Evolutionary conservation across 345 rosid genomes (phyloP), one percentile per base, ranked within the genome.

Genomic region (Psidium friedrichsthalianum): DNA sequence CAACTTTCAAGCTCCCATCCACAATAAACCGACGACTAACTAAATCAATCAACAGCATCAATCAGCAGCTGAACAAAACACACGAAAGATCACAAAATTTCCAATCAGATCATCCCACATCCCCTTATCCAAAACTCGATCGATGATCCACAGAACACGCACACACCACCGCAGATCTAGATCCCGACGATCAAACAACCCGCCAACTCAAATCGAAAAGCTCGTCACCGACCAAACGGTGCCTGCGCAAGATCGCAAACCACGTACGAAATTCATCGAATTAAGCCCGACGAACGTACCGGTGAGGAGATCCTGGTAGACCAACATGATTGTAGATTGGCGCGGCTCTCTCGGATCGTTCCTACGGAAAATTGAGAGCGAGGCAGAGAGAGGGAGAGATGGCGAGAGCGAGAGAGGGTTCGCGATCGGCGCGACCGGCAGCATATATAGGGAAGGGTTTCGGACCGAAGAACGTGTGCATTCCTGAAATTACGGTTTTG

Each of bases 301-400:
- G 84, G 92, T 76, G 78, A 97, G 91, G 25, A 88, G 90, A 94
- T 97, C 99, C 69, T 96, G 96, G 84, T 96, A 97, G 29, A 97
- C 98, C 98, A 97, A 92, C 98, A 97, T 97, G 91, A 84, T 89
- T 91, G 91, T 44, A 69, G 78, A 69, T 8, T 40, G 5, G 47
- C 47, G 76, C 47, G 1, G 74, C 85, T 87, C 94, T 88, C 84
- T 87, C 89, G 88, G 88, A 84, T 52, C 81, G 88, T 2, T 24
- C 69, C 88, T 22, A 59, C 84, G 20, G 54, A 18, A 57, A n/a
- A 57, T 59, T 27, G 25, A 54, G 57, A 58, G 51, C 51, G 74
- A 8, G 44, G 36, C 27, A 29, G 51, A 6, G 74, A 27, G 52
- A 56, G 76, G 51, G n/a, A 22, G 52, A 12, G 32, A 22, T 10